Base-by-base conservation (phyloP, 176 grass and related monocot genomes). In the Themeda triandra region DNA sequence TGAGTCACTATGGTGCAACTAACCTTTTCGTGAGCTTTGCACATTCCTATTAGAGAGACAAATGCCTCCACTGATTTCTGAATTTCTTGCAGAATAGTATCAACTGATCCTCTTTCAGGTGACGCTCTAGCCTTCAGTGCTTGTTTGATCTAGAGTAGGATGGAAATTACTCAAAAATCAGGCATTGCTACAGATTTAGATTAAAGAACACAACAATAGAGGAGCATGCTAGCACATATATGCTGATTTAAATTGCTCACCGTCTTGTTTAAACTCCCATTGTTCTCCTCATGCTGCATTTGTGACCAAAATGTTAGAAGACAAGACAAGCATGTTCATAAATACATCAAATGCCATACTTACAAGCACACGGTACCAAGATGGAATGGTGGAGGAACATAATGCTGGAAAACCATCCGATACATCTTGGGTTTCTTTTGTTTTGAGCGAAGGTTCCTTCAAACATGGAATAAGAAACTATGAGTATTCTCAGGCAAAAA, bases 231-330 rank as follows among this genome's bases (percentile, higher is more conserved):
- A 79, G 71, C 9, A 51, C 72, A 33, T 32, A 88, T 76, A 93
- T 80, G 30, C 42, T 48, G 68, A 80, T 30, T 17, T 81, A 48
- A 80, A 83, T 60, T 78, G 91, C 87, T 79, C 60, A 98, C 92
- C 78, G 65, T 91, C 53, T 93, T 94, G 81, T 80, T 87, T 85
- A 98, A 80, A 76, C 75, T 89, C 17, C 83, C 71, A 51, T 63
- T 89, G 75, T 98, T 98, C 91, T 98, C 95, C 73, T 98, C 95
- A 25, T 95, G 92, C 95, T 98, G 90, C 82, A 93, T 81, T 44
- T 53, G 37, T 81, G 80, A 86, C 41, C 29, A 35, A 84, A 79
- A 86, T 71, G n/a, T 84, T 53, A 80, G 27, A 68, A 77, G 44
- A 81, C 32, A 19, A 70, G 73, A 27, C 75, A 18, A 77, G 37